A percentile compares a stretch with the other conserved stretches of the same genome.
These are phyloP conservation scores for Huntiella moniliformis DNA, from an alignment of 2,329 filamentous ascomycete species.

Conservation along the genomic window DNA sequence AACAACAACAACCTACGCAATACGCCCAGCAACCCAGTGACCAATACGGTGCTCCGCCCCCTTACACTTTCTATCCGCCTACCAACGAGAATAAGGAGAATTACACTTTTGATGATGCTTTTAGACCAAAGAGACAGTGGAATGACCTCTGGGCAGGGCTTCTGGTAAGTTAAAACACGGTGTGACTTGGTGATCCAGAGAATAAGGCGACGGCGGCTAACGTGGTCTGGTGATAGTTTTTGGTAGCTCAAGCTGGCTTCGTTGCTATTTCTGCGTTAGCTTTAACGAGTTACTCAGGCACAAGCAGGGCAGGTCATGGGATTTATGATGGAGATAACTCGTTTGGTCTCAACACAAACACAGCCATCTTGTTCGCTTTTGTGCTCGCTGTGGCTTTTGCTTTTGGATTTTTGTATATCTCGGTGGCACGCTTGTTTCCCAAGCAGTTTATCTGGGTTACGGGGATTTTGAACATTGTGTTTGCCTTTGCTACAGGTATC, in stretches of 20 bases:
- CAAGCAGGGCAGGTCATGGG: slow-evolving; percentile 55
- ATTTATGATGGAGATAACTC: slow-evolving; percentile 52
- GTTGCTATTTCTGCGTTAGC: slow-evolving; percentile 56
- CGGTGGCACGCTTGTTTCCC: slow-evolving; percentile 55
- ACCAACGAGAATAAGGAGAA: slow-evolving; percentile 26
- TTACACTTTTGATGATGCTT: slow-evolving; percentile 55
- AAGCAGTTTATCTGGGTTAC: slow-evolving; percentile 89
- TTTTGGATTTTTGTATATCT: slow-evolving; percentile 61
- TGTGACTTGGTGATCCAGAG: neutral
- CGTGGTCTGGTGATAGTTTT: slow-evolving; percentile 30
- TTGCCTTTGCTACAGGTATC: slow-evolving; percentile 68
- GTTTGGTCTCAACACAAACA: slow-evolving; percentile 61
- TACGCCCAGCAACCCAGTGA: slow-evolving; percentile 16
- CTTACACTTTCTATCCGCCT: slow-evolving; percentile 21
- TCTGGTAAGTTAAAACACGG: slow-evolving; percentile 31
- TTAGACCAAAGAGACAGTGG: slow-evolving; percentile 70
- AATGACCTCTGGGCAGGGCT: slow-evolving; percentile 82
- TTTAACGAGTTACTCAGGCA: slow-evolving; percentile 59
- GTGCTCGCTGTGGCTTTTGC: slow-evolving; percentile 59
- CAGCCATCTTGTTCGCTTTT: slow-evolving; percentile 68
- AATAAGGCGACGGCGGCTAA: neutral
- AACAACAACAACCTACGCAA: slow-evolving; percentile 13
- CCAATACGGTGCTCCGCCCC: slow-evolving; percentile 15
- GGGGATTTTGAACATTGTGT: slow-evolving; percentile 69
- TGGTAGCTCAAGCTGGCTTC: slow-evolving; percentile 54